phyloP scores from a whole-genome alignment of 176 grass and related monocot species.

The Triticum aestivum region DNA sequence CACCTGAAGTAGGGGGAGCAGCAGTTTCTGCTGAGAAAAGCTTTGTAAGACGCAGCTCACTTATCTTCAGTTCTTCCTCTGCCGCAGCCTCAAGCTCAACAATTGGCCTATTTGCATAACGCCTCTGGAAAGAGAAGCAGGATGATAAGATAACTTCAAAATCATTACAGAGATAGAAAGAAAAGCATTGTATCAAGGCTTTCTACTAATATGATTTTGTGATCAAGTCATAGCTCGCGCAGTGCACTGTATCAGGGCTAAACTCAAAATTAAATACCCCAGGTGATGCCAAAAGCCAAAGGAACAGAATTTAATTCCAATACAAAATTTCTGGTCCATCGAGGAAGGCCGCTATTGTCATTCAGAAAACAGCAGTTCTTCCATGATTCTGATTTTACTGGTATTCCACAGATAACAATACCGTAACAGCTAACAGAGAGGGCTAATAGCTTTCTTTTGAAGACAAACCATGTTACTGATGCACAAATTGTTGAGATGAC shows the following conservation, averaged over 20 bases:
- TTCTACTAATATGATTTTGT: not conserved
- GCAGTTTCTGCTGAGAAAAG: constrained; percentile 54
- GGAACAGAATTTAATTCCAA: not conserved
- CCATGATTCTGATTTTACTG: not conserved
- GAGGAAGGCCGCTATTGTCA: not conserved
- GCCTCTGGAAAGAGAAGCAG: constrained; percentile 56
- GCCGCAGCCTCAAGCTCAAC: constrained; percentile 84
- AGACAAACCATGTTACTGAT: not conserved
- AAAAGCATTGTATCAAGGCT: not conserved
- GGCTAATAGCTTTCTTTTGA: not conserved
- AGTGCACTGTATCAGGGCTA: not conserved
- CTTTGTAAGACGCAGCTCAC: constrained; percentile 71
- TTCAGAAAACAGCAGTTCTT: not conserved
- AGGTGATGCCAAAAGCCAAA: not conserved
- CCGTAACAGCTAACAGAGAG: not conserved
- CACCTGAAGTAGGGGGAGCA: constrained; percentile 15
- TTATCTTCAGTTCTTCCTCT: constrained; percentile 90
- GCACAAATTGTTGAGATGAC: not conserved
- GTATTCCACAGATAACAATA: constrained; percentile 2
- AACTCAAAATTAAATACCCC: not conserved
- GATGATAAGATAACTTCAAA: constrained; percentile 3
- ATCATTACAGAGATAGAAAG: not conserved
- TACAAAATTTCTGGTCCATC: not conserved
- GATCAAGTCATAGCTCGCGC: not conserved
- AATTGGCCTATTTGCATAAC: constrained; percentile 82